Percentiles rank a stretch among this genome's conserved stretches.
These are phyloP conservation scores for Dactylellina drechsleri DNA, from an alignment of 2,329 filamentous ascomycete genomes.

Conservation along the genomic window DNA sequence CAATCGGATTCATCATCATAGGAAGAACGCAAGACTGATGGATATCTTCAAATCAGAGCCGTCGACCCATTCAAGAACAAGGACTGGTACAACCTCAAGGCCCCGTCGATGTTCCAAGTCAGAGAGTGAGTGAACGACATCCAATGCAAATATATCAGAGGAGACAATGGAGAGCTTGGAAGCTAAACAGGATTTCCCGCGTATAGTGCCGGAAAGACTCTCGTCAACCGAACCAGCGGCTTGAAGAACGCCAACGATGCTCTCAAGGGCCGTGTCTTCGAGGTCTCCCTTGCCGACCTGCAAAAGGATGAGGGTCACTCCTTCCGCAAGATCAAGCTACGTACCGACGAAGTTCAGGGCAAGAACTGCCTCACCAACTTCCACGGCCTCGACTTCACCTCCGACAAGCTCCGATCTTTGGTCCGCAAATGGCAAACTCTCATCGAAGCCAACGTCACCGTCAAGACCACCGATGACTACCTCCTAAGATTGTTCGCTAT, in stretches of 20 bases:
- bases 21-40: constrained; percentile 24
- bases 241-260: constrained; percentile 99
- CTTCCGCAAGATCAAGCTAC: constrained; percentile 99
- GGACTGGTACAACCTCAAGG: constrained; percentile 99
- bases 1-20: neutral
- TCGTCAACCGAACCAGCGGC: constrained; percentile 99
- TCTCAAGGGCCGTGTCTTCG: constrained; percentile 97
- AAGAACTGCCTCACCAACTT: constrained; percentile 99
- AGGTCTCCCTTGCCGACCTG: constrained; percentile 97
- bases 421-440: constrained; percentile 99
- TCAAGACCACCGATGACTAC: constrained; percentile 99
- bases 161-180: neutral
- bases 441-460: constrained; percentile 99
- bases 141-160: constrained; percentile 13
- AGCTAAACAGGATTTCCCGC: constrained; percentile 54
- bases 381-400: constrained; percentile 99
- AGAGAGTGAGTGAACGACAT: constrained; percentile 43
- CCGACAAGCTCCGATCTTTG: constrained; percentile 98
- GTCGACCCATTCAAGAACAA: constrained; percentile 97
- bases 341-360: constrained; percentile 98
- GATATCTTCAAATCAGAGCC: constrained; percentile 92
- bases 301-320: constrained; percentile 99
- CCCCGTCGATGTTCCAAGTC: constrained; percentile 62
- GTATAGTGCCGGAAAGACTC: constrained; percentile 95
- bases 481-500: constrained; percentile 99